Conservation (phyloP, 148 eudicot genomes). For the Camellia lanceoleosa region DNA sequence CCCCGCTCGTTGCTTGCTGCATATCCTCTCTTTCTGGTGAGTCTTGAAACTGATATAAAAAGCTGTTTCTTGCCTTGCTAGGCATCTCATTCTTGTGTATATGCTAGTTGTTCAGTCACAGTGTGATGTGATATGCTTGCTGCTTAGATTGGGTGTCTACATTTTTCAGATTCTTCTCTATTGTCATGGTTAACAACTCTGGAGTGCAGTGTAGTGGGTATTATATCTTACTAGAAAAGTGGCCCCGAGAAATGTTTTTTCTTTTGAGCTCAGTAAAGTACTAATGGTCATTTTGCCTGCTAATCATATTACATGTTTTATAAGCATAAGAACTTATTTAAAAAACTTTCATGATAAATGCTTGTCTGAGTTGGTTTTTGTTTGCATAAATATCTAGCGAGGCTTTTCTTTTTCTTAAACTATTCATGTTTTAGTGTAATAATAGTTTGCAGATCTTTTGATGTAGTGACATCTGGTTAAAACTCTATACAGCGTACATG, state of each 20-base stretch:
- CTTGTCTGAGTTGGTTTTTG: constrained; percentile 1
- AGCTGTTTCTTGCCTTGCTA: not conserved
- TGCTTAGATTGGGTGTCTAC: constrained; percentile 4
- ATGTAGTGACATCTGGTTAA: not conserved
- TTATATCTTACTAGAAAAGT: not conserved
- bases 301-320: not conserved
- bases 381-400: not conserved
- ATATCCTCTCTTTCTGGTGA: constrained; percentile 87
- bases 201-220: not conserved
- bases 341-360: not conserved
- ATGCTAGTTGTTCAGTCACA: not conserved
- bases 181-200: not conserved
- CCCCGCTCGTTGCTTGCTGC: constrained; percentile 91
- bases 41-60: constrained; percentile 24
- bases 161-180: not conserved
- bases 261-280: not conserved
- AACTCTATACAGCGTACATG: not conserved
- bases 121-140: not conserved
- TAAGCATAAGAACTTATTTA: not conserved
- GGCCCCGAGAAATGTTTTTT: not conserved
- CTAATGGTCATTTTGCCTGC: not conserved
- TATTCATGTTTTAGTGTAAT: not conserved
- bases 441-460: not conserved
- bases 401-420: not conserved
- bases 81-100: not conserved